phyloP scores from a whole-genome alignment of 306 rosid genomes.

The Prunus kanzakura region DNA sequence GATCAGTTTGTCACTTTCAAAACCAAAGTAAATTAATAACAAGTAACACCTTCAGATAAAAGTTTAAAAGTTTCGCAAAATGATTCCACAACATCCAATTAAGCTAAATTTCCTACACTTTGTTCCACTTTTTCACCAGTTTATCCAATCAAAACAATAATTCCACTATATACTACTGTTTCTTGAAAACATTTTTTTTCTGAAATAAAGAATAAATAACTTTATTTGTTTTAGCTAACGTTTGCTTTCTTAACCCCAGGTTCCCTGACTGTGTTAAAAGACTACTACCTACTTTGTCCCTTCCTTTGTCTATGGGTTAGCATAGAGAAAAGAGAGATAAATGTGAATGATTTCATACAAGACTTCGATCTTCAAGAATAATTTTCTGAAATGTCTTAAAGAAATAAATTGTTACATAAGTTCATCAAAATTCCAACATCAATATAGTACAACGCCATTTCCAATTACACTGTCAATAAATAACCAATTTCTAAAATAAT shows the following conservation, averaged over 20 bases:
- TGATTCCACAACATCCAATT: not conserved
- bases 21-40: not conserved
- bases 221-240: not conserved
- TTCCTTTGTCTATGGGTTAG: not conserved
- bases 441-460: not conserved
- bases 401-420: not conserved
- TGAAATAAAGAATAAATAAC: not conserved
- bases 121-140: not conserved
- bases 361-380: constrained; percentile 7
- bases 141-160: not conserved
- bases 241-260: not conserved
- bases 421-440: not conserved
- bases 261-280: not conserved
- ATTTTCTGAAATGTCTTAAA: not conserved
- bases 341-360: not conserved
- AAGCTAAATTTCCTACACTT: not conserved
- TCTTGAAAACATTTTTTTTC: not conserved
- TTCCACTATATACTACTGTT: not conserved
- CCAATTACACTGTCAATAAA: not conserved
- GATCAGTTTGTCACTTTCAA: not conserved
- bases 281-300: not conserved
- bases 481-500: not conserved
- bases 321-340: not conserved
- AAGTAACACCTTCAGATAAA: not conserved
- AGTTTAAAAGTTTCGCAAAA: not conserved